phyloP scores from a whole-genome alignment of 2,329 filamentous ascomycete genomes.

The Scedosporium boydii region DNA sequence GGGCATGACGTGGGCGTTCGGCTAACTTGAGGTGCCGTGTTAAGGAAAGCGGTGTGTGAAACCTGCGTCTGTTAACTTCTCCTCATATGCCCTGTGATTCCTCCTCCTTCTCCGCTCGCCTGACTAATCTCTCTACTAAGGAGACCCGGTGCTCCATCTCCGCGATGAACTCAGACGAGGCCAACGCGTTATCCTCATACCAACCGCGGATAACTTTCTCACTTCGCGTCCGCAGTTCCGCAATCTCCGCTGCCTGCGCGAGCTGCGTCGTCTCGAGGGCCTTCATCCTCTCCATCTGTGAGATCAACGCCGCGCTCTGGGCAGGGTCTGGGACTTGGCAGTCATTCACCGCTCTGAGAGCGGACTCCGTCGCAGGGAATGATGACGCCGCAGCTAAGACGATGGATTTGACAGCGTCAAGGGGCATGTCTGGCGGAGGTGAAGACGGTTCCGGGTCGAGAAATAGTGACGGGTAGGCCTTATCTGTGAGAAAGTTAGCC shows the following conservation, averaged over 20 bases:
- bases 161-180: conserved; percentile 58
- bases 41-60: too few relatives aligned
- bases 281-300: conserved; percentile 52
- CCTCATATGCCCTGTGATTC: conserved; percentile 31
- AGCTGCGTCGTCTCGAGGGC: conserved; percentile 50
- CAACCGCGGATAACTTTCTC: conserved; percentile 55
- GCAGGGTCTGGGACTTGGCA: conserved; percentile 46
- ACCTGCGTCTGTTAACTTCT: neutral
- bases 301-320: conserved; percentile 45
- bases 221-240: conserved; percentile 53
- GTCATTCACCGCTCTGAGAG: conserved; percentile 46
- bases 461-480: conserved; percentile 45
- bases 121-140: conserved; percentile 54
- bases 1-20: neutral
- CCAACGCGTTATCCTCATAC: conserved; percentile 65
- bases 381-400: conserved; percentile 47
- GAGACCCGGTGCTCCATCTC: conserved; percentile 61
- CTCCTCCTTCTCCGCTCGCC: conserved; percentile 52
- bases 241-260: conserved; percentile 52
- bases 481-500: conserved; percentile 28
- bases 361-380: conserved; percentile 46
- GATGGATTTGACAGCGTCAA: conserved; percentile 41
- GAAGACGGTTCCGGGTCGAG: conserved; percentile 32
- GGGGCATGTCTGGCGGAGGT: conserved; percentile 42
- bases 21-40: too few relatives aligned